phyloP scores from a whole-genome alignment of 2,329 filamentous ascomycete genomes.

The Proliferodiscus dingleyae region DNA sequence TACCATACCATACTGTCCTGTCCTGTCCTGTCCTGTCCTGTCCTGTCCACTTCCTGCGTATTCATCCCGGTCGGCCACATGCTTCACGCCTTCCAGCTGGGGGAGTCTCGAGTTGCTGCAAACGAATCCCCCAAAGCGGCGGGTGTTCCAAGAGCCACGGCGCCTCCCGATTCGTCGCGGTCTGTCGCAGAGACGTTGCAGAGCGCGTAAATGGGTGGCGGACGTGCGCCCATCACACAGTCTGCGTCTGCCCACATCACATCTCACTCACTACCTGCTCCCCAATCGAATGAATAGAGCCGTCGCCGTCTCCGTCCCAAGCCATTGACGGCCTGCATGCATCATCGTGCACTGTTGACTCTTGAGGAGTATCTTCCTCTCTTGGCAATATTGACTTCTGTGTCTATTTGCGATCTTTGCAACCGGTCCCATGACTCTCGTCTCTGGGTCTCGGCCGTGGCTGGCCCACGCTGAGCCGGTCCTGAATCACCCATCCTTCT shows the following conservation, averaged over 20 bases:
- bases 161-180: conserved; percentile 19
- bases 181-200: conserved; percentile 26
- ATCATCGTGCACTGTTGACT: too few species aligned
- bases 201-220: conserved; percentile 21
- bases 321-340: too few species aligned
- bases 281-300: too few species aligned
- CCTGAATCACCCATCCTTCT: background rate
- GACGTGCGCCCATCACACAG: background rate
- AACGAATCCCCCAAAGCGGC: conserved; percentile 21
- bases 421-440: background rate
- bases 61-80: conserved; percentile 9
- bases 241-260: too few species aligned
- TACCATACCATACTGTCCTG: too few species aligned
- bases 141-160: conserved; percentile 26
- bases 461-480: too few species aligned
- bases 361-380: too few species aligned
- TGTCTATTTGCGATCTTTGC: background rate
- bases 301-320: too few species aligned
- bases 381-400: background rate
- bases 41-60: too few species aligned
- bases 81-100: conserved; percentile 2
- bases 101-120: background rate
- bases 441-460: too few species aligned
- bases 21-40: too few species aligned
- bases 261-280: too few species aligned